phyloP scores from a whole-genome alignment of 345 rosid genomes.

The Eucalyptus viminalis region DNA sequence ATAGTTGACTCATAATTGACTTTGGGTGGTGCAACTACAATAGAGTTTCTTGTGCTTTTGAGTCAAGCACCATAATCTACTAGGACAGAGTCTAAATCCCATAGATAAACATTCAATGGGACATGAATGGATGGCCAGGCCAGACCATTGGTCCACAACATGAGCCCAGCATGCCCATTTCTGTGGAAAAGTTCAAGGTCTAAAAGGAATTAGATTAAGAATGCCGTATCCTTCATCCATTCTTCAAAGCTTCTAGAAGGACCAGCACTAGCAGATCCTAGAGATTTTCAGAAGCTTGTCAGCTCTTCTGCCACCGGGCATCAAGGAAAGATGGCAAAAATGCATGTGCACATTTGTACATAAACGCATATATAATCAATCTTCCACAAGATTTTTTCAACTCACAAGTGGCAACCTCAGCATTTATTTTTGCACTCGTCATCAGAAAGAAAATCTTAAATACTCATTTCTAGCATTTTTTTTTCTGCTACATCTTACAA shows the following conservation, averaged over 20 bases:
- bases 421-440: neutral
- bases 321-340: neutral
- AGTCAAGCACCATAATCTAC: neutral
- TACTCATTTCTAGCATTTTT: neutral
- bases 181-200: neutral
- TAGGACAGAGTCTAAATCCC: neutral
- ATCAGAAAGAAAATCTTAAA: neutral
- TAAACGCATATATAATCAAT: neutral
- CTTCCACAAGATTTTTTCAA: neutral
- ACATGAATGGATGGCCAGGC: neutral
- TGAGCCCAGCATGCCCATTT: neutral
- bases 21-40: neutral
- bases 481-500: neutral
- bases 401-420: neutral
- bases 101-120: neutral
- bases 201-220: neutral
- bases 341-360: neutral
- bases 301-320: neutral
- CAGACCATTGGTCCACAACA: neutral
- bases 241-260: neutral
- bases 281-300: neutral
- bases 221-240: neutral
- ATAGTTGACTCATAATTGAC: neutral
- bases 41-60: neutral
- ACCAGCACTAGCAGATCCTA: neutral